Conservation (phyloP, 306 rosid species). For the Vicia villosa region DNA sequence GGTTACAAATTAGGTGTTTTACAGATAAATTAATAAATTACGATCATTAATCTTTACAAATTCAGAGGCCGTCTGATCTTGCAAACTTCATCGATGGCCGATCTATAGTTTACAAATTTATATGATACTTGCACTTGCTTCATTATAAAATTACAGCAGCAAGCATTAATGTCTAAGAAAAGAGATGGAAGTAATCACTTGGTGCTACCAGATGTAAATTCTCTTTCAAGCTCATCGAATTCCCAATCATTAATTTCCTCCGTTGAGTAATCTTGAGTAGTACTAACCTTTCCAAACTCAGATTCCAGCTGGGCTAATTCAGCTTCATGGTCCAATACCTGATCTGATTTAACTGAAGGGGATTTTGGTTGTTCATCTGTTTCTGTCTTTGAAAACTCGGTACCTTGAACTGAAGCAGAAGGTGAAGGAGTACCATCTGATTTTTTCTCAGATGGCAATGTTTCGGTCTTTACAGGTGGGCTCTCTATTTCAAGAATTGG, state of each 20-base stretch:
- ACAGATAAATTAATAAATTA: constrained; percentile 67
- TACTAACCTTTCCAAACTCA: constrained; percentile 77
- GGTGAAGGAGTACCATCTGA: constrained; percentile 42
- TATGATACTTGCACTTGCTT: constrained; percentile 40
- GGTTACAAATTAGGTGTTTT: constrained; percentile 49
- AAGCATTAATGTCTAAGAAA: constrained; percentile 29
- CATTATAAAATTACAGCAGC: constrained; percentile 44
- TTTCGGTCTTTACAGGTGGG: constrained; percentile 57
- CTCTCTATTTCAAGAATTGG: constrained; percentile 77
- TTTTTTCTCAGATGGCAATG: constrained; percentile 49
- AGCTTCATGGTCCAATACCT: constrained; percentile 62
- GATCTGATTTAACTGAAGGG: constrained; percentile 50
- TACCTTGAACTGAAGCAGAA: constrained; percentile 37
- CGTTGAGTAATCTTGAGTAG: constrained; percentile 59
- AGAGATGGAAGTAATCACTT: constrained; percentile 34
- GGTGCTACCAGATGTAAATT: constrained; percentile 58
- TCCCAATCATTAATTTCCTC: constrained; percentile 97
- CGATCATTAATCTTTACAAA: constrained; percentile 48
- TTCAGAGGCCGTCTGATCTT: constrained; percentile 38
- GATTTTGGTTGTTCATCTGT: constrained; percentile 46
- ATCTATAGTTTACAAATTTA: constrained; percentile 39
- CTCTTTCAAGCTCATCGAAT: constrained; percentile 95
- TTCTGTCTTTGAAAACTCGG: constrained; percentile 38
- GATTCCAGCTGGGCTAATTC: constrained; percentile 91
- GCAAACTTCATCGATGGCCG: constrained; percentile 37